phyloP scores from a whole-genome alignment of 139 green algal species.

The Zygnema circumcarinatum region DNA sequence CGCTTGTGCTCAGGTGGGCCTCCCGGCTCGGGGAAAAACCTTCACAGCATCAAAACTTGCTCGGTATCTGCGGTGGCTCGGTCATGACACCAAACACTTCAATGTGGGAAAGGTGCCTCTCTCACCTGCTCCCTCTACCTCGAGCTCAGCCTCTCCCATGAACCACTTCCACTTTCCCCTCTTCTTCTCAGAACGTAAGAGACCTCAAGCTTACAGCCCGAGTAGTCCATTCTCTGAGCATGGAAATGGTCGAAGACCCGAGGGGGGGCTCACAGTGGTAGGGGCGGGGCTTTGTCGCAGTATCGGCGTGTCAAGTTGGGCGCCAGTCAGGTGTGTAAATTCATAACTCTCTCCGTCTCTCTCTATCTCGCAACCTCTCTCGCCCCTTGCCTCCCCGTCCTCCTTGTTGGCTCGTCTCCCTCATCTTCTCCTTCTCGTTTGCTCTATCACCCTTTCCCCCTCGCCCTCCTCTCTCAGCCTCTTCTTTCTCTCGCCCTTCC shows the following conservation, averaged over 20 bases:
- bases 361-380: not conserved
- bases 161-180: too few species aligned
- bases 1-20: constrained; percentile 72
- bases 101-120: constrained; percentile 82
- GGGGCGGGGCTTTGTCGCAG: not conserved
- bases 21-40: constrained; percentile 91
- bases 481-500: too few species aligned
- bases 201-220: too few species aligned
- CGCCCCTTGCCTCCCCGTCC: not conserved
- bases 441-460: too few species aligned
- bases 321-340: constrained; percentile 30
- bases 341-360: not conserved
- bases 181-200: too few species aligned
- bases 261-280: too few species aligned
- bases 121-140: not conserved
- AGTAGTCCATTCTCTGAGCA: too few species aligned
- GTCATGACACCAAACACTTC: constrained; percentile 90
- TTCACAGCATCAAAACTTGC: constrained; percentile 92
- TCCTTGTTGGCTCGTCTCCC: not conserved
- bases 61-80: constrained; percentile 74
- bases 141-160: too few species aligned
- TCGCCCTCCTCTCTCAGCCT: too few species aligned
- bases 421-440: not conserved
- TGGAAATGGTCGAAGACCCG: too few species aligned
- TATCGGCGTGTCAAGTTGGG: constrained; percentile 51